Conservation (phyloP, 768 basidiomycete genomes). For the Auriscalpium vulgare region DNA sequence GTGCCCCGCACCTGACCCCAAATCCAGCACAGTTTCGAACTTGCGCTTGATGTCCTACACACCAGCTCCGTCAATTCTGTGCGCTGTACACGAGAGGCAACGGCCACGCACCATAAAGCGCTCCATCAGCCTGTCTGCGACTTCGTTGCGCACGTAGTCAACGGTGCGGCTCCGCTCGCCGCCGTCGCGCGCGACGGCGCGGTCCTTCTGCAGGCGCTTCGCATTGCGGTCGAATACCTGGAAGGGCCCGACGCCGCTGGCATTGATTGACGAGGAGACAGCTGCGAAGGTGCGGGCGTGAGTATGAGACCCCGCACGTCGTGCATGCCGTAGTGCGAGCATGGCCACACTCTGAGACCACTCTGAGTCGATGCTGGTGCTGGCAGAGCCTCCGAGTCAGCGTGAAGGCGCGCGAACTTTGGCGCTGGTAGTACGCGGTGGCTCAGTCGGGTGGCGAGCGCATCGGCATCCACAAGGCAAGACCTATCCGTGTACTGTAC, state of each 20-base stretch:
- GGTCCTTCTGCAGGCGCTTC: constrained; percentile 73
- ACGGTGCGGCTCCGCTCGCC: constrained; percentile 65
- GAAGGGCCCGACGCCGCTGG: constrained; percentile 54
- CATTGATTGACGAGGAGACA: constrained; percentile 23
- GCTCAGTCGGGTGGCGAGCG: too few relatives aligned
- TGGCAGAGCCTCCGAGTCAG: too few relatives aligned
- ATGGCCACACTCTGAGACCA: too few relatives aligned
- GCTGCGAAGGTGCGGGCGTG: constrained; percentile 5
- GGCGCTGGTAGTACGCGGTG: too few relatives aligned
- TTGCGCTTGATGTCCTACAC: constrained; percentile 83
- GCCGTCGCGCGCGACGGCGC: constrained; percentile 50
- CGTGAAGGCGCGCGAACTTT: too few relatives aligned
- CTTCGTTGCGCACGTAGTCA: constrained; percentile 88
- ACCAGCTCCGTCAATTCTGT: constrained; percentile 2
- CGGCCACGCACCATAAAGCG: constrained; percentile 60
- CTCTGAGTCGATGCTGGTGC: too few relatives aligned
- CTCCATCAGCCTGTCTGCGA: constrained; percentile 87
- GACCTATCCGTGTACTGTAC: too few relatives aligned
- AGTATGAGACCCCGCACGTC: background rate
- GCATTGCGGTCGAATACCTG: constrained; percentile 80
- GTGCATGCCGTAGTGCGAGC: too few relatives aligned
- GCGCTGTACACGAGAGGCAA: constrained; percentile 2
- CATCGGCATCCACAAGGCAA: too few relatives aligned
- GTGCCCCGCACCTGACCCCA: constrained; percentile 89
- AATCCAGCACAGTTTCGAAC: constrained; percentile 73